Conservation (phyloP, 495 filamentous ascomycete genomes). For the Penicillium coffeae region DNA sequence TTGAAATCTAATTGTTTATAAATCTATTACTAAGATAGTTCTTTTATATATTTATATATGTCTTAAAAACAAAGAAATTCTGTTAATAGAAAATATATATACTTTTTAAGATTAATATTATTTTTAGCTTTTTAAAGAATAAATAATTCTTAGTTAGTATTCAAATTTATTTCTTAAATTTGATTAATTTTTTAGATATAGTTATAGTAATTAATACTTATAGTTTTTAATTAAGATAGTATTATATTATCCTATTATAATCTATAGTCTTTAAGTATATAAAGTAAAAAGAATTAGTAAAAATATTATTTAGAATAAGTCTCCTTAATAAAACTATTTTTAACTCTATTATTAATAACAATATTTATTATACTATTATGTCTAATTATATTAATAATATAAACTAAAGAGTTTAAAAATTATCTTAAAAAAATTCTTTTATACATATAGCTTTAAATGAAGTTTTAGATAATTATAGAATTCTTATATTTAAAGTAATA, state of each 20-base stretch:
- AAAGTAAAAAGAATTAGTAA: neutral
- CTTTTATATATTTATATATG: neutral
- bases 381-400: neutral
- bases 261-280: neutral
- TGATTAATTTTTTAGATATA: no score
- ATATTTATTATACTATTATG: neutral
- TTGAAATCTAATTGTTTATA: constrained; percentile 11
- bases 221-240: neutral
- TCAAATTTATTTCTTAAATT: no score
- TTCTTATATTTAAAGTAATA: no score
- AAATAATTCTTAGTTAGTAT: neutral
- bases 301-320: neutral
- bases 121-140: neutral
- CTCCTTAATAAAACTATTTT: neutral
- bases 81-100: neutral
- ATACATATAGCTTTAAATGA: no score
- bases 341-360: neutral
- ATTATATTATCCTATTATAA: neutral
- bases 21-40: neutral
- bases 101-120: neutral
- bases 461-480: no score
- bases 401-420: neutral
- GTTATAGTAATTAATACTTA: no score
- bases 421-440: neutral
- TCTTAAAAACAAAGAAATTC: constrained; percentile 1